A percentile compares a stretch with the other conserved stretches of the same genome.
Conservation (phyloP, 1,139 yeast genomes). For the Arxiozyma heterogenica region DNA sequence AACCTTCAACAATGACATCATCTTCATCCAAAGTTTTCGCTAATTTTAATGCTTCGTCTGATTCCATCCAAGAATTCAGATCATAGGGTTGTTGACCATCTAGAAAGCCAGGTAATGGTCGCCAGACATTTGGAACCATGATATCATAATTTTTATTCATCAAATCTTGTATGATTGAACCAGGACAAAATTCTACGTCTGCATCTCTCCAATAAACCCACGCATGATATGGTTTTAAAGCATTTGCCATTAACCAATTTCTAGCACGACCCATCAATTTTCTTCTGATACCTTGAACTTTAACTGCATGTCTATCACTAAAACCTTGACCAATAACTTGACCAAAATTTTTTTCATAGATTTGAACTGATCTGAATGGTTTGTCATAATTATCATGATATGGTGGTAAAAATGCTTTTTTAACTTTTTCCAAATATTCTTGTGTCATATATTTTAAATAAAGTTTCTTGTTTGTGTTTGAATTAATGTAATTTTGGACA, state of each 20-base stretch:
- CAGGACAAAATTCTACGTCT: constrained; percentile 78
- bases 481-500: constrained; percentile 36
- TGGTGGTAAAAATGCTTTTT: constrained; percentile 52
- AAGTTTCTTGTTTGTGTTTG: constrained; percentile 48
- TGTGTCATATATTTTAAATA: constrained; percentile 63
- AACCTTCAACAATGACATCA: constrained; percentile 85
- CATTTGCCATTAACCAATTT: constrained; percentile 73
- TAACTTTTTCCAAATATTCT: constrained; percentile 49
- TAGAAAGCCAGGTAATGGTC: constrained; percentile 70
- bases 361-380: constrained; percentile 70
- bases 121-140: constrained; percentile 85
- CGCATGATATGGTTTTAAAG: constrained; percentile 75
- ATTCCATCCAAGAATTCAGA: constrained; percentile 82
- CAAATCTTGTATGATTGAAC: constrained; percentile 66
- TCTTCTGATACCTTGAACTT: constrained; percentile 80
- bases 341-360: constrained; percentile 77
- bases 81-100: constrained; percentile 80
- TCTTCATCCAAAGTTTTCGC: constrained; percentile 65
- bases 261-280: constrained; percentile 86
- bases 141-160: constrained; percentile 72
- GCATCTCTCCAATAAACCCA: constrained; percentile 96
- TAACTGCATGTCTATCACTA: constrained; percentile 79
- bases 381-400: constrained; percentile 53
- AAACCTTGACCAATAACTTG: constrained; percentile 82
- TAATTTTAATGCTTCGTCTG: constrained; percentile 57